phyloP scores from a whole-genome alignment of 1,284 basidiomycete species.

The Pascua guehoae region DNA sequence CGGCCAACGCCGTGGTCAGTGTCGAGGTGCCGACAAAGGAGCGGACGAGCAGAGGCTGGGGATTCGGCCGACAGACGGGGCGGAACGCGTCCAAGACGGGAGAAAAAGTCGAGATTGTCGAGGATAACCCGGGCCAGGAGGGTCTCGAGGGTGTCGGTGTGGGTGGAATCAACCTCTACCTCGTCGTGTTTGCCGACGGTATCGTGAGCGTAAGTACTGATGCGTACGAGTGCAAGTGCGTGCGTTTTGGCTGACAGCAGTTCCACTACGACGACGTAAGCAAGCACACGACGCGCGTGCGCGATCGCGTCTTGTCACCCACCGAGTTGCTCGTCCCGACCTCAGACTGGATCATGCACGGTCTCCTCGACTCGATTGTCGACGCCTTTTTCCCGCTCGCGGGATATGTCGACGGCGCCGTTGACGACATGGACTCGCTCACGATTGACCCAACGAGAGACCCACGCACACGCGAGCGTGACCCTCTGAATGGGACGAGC shows the following conservation, averaged over 20 bases:
- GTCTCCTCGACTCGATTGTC: constrained; percentile 86
- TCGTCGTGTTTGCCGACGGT: constrained; percentile 82
- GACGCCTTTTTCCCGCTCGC: constrained; percentile 90
- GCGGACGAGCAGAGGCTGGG: constrained; percentile 33
- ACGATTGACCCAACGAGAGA: constrained; percentile 53
- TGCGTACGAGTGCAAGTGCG: too few species aligned
- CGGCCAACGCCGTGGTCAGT: not conserved
- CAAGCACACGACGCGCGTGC: constrained; percentile 77
- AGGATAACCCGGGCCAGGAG: constrained; percentile 56
- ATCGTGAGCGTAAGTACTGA: constrained; percentile 71
- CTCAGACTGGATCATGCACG: constrained; percentile 90
- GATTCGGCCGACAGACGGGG: constrained; percentile 35
- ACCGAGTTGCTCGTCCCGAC: constrained; percentile 43
- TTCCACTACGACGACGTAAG: constrained; percentile 91
- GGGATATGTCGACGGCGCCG: constrained; percentile 76
- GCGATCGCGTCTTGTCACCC: constrained; percentile 59
- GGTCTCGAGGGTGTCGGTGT: constrained; percentile 61
- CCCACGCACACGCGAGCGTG: constrained; percentile 4
- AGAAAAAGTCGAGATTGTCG: constrained; percentile 56
- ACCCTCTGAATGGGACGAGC: not conserved
- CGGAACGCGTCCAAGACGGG: constrained; percentile 29
- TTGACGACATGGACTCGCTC: constrained; percentile 70
- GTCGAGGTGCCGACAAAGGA: constrained; percentile 19
- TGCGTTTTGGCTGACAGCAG: constrained; percentile 48
- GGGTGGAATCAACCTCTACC: constrained; percentile 79